Evolutionary conservation across 1,284 basidiomycete genomes (phyloP).

Genomic region (Trametes hirsuta): DNA sequence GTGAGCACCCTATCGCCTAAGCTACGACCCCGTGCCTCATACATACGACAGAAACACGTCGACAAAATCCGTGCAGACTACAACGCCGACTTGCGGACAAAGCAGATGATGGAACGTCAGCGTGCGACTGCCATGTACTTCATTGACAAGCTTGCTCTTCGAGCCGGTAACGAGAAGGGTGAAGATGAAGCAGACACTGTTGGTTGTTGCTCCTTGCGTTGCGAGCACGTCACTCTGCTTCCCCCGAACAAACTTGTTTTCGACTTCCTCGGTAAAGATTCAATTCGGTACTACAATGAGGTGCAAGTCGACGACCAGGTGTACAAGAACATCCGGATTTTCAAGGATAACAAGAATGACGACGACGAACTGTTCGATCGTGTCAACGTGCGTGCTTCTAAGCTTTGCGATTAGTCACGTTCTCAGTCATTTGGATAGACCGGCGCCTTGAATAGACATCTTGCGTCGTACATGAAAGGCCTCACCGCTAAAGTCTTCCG

Average conservation of each 20-base stretch:
- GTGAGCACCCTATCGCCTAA: conserved; percentile 44
- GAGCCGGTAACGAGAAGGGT: conserved; percentile 97
- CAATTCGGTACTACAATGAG: conserved; percentile 93
- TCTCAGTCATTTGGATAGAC: conserved; percentile 57
- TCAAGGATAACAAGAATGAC: conserved; percentile 87
- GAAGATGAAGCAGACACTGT: conserved; percentile 98
- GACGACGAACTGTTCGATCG: conserved; percentile 94
- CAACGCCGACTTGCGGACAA: conserved; percentile 79
- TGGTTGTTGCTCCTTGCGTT: conserved; percentile 94
- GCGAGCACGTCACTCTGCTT: conserved; percentile 91
- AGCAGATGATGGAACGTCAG: conserved; percentile 91
- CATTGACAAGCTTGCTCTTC: conserved; percentile 92
- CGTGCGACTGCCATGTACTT: conserved; percentile 97
- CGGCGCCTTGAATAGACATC: conserved; percentile 83
- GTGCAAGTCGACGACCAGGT: conserved; percentile 84
- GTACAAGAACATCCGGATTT: conserved; percentile 47
- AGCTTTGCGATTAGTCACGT: neutral
- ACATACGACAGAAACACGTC: conserved; percentile 72
- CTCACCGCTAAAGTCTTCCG: conserved; percentile 98
- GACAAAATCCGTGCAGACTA: conserved; percentile 90
- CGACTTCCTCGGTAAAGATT: conserved; percentile 98
- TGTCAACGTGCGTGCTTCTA: conserved; percentile 65
- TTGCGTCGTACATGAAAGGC: conserved; percentile 92
- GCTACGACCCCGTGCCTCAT: neutral
- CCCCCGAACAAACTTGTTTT: conserved; percentile 87